phyloP scores from a whole-genome alignment of 495 filamentous ascomycete species.

The Margaritispora aquatica region DNA sequence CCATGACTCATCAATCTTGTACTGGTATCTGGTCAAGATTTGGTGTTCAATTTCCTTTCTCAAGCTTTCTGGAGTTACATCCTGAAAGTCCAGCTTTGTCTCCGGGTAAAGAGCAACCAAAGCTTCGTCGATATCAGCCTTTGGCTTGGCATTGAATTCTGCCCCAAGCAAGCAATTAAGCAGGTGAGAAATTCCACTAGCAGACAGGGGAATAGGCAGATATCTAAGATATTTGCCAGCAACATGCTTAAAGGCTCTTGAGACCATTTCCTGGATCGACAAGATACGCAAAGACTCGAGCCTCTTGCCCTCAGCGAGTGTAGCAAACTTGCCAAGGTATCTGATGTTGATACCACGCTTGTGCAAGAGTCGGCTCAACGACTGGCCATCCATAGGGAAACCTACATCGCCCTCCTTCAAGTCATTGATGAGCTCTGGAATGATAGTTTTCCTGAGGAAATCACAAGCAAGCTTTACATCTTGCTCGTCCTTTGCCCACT shows the following conservation, averaged over 20 bases:
- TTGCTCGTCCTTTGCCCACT: conserved; percentile 79
- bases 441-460: conserved; percentile 64
- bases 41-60: conserved; percentile 65
- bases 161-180: conserved; percentile 89
- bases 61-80: conserved; percentile 66
- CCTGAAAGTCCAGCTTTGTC: conserved; percentile 74
- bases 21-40: conserved; percentile 66
- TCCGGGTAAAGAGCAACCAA: conserved; percentile 72
- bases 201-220: conserved; percentile 69
- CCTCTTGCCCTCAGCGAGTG: conserved; percentile 61
- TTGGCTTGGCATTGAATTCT: conserved; percentile 67
- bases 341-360: conserved; percentile 96
- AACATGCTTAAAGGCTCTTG: conserved; percentile 90
- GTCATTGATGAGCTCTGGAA: conserved; percentile 70
- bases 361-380: conserved; percentile 82
- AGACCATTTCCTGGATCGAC: conserved; percentile 85
- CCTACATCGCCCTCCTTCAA: conserved; percentile 88
- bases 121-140: conserved; percentile 67
- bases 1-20: conserved; percentile 65
- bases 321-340: conserved; percentile 81
- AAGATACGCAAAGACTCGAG: conserved; percentile 71
- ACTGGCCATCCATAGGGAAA: conserved; percentile 97
- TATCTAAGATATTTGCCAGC: conserved; percentile 71
- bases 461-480: conserved; percentile 81
- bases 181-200: conserved; percentile 75